A percentile compares a stretch with the other conserved stretches of the same genome.
Evolutionary conservation across 805 yeast genomes (phyloP).

Genomic region (Pichia occidentalis): DNA sequence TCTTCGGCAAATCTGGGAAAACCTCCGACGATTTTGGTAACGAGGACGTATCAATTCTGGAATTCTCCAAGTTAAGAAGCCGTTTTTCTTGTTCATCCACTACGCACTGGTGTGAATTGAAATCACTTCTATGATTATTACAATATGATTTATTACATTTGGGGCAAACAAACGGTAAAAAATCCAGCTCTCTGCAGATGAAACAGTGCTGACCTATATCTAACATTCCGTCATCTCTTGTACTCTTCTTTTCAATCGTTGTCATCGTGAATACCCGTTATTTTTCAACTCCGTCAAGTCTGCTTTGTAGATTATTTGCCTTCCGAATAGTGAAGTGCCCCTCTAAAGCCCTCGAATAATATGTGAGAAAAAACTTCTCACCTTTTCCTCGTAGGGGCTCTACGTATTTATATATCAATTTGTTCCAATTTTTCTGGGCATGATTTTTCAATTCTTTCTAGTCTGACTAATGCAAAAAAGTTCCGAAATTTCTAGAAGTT

Average conservation of each 20-base stretch:
- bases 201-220: conserved; percentile 55
- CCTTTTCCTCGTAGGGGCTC: background rate
- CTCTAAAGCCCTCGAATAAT: no score
- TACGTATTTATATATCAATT: background rate
- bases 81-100: conserved; percentile 19
- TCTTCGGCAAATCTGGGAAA: conserved; percentile 46
- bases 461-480: no score
- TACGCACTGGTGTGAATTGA: conserved; percentile 26
- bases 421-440: conserved; percentile 1
- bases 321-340: no score
- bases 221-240: conserved; percentile 33
- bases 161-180: conserved; percentile 50
- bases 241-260: conserved; percentile 5
- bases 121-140: conserved; percentile 40
- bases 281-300: no score
- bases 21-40: conserved; percentile 39
- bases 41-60: conserved; percentile 12
- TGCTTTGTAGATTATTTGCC: no score
- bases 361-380: no score
- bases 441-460: conserved; percentile 1
- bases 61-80: conserved; percentile 2
- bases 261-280: no score
- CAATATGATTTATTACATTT: conserved; percentile 39
- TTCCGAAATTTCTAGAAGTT: no score
- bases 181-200: conserved; percentile 47